Evolutionary conservation across 2,329 filamentous ascomycete genomes (phyloP).

Genomic region (Exutisphaerella laricina): DNA sequence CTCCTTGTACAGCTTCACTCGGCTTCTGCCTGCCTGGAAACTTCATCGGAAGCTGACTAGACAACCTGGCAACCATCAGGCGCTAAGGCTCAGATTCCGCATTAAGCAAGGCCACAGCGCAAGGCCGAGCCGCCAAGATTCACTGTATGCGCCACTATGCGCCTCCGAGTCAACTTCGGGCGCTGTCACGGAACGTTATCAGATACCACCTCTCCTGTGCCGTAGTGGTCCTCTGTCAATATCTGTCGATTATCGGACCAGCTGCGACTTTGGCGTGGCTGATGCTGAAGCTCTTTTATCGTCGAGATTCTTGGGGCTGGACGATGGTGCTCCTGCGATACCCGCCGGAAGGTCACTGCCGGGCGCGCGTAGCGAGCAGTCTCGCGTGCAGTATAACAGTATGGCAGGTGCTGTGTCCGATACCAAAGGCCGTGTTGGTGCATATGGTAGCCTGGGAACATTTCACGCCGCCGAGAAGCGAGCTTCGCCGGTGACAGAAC

Average conservation of each 20-base stretch:
- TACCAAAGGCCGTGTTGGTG: conserved; percentile 22
- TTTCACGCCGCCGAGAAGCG: conserved; percentile 29
- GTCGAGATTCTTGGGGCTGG: conserved; percentile 86
- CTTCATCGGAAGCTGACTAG: conserved; percentile 71
- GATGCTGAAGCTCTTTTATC: conserved; percentile 86
- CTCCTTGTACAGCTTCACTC: conserved; percentile 75
- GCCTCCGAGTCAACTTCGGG: conserved; percentile 50
- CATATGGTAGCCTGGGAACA: conserved; percentile 32
- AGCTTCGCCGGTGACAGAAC: conserved; percentile 27
- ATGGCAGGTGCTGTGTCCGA: conserved; percentile 16
- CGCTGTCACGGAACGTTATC: conserved; percentile 62
- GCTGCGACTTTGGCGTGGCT: conserved; percentile 86
- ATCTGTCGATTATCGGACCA: conserved; percentile 75
- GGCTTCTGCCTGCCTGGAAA: conserved; percentile 80
- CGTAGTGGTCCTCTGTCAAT: conserved; percentile 79
- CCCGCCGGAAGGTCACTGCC: conserved; percentile 27
- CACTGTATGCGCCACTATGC: conserved; percentile 64
- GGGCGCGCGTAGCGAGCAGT: conserved; percentile 45
- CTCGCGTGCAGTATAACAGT: conserved; percentile 22
- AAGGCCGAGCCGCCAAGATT: conserved; percentile 54
- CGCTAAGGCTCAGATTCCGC: conserved; percentile 72
- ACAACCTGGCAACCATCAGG: conserved; percentile 55
- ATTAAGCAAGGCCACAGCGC: conserved; percentile 57
- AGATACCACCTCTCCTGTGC: conserved; percentile 78
- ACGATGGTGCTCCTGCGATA: conserved; percentile 49